phyloP scores from a whole-genome alignment of 2,329 filamentous ascomycete species.

The Elsinoe ampelina region DNA sequence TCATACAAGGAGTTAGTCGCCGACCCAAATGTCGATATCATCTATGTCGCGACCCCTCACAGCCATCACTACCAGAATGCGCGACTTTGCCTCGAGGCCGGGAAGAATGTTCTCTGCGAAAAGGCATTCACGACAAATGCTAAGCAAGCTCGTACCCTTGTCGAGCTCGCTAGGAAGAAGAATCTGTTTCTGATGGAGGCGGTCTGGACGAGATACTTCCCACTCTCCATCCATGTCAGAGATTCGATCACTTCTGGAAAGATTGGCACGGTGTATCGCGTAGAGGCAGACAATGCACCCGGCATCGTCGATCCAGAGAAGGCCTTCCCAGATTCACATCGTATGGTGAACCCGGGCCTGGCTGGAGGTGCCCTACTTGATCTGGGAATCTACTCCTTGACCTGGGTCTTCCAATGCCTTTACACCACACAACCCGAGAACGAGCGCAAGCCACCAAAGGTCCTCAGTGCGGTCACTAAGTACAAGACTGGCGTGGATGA shows the following conservation, averaged over 20 bases:
- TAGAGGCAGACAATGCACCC: slow-evolving; percentile 50
- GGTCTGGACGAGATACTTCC: slow-evolving; percentile 85
- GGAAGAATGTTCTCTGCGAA: slow-evolving; percentile 84
- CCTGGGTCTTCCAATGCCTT: slow-evolving; percentile 82
- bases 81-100: slow-evolving; percentile 71
- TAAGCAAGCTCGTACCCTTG: slow-evolving; percentile 62
- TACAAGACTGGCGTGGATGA: slow-evolving; percentile 70
- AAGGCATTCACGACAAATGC: slow-evolving; percentile 84
- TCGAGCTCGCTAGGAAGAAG: slow-evolving; percentile 63
- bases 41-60: slow-evolving; percentile 86
- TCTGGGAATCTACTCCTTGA: slow-evolving; percentile 78
- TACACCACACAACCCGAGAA: slow-evolving; percentile 64
- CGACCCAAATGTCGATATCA: slow-evolving; percentile 69
- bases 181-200: slow-evolving; percentile 65
- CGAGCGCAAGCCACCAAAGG: slow-evolving; percentile 57
- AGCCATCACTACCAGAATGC: slow-evolving; percentile 89
- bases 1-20: slow-evolving; percentile 73
- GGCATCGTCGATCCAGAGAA: slow-evolving; percentile 49
- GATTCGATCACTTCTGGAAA: slow-evolving; percentile 51
- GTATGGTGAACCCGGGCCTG: slow-evolving; percentile 75
- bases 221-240: slow-evolving; percentile 65
- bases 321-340: slow-evolving; percentile 52
- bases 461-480: slow-evolving; percentile 60
- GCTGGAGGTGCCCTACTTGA: slow-evolving; percentile 78
- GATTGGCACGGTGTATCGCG: slow-evolving; percentile 48